Evolutionary conservation across 2,329 filamentous ascomycete species (phyloP), one percentile per base, ranked within the genome.

Genomic region (Aspergillus quadricinctus): DNA sequence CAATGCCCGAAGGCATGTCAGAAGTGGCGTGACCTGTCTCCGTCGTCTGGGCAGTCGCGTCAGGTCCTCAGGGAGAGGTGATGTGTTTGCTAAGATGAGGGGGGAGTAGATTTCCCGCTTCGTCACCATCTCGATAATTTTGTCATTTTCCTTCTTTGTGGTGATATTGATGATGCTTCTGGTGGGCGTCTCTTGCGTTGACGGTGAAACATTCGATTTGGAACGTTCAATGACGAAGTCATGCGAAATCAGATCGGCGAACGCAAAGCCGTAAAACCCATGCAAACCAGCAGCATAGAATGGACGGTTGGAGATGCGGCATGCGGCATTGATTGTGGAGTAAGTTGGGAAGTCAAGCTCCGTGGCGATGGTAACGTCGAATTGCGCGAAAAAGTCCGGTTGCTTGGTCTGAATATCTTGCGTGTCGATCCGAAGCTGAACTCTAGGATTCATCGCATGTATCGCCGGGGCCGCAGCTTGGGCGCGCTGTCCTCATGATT

Each of bases 231-330:
- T 88, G 58, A 94, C 85, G 69, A 91, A 99, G 66, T 92, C 87
- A 72, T 99, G 94, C 66, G 87, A 83, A 64, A 96, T 91, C 23
- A 99, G 82, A 72, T 99, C 94, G 56, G 89, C 89, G 72, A 99
- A 99, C 63, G 96, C 89, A 77, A 90, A 99, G 55, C 94, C 94
- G 72, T 95, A 97, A 71, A 96, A 83, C 50, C 94, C 94, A 70
- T 97, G 90, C 2, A 88, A 85, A 51, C 87, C 88, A 37, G 92
- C 89, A 9, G 91, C 91, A 75, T 99, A 99, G 74, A 97, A 97
- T 10, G 92, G 87, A 49, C 86, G 85, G 60, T 85, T 83, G 58
- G 88, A 86, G 40, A 95, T 77, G 49, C 93, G 88, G 43, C 92
- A 92, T 28, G 89, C 88, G 23, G 90, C 90, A 76, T 97, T 97